phyloP scores from a whole-genome alignment of 441 rosid species.

The Aleurites moluccanus region DNA sequence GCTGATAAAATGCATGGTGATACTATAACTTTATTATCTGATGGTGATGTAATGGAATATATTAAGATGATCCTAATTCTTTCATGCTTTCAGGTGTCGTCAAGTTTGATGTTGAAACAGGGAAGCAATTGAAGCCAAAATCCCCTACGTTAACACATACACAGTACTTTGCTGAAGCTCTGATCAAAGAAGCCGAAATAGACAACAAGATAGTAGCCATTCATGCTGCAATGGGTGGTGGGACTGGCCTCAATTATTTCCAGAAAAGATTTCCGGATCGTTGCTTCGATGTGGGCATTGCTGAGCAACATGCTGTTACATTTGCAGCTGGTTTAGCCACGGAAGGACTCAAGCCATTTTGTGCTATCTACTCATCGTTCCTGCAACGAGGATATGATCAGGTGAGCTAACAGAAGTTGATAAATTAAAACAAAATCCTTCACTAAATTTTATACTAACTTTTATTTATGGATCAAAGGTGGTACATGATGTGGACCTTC shows the following conservation, averaged over 20 bases:
- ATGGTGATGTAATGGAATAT: background rate
- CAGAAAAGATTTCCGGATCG: constrained; percentile 69
- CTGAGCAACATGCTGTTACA: constrained; percentile 80
- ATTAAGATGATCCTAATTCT: constrained; percentile 22
- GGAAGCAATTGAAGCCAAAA: constrained; percentile 60
- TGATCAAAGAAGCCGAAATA: constrained; percentile 61
- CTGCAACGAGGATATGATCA: constrained; percentile 81
- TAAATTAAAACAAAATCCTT: background rate
- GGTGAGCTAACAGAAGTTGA: constrained; percentile 32
- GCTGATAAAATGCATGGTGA: constrained; percentile 78
- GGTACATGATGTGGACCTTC: constrained; percentile 80
- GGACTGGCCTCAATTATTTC: constrained; percentile 72
- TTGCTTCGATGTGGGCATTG: constrained; percentile 82
- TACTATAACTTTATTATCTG: constrained; percentile 11
- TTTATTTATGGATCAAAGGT: constrained; percentile 39
- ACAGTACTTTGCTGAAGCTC: constrained; percentile 64
- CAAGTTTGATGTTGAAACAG: constrained; percentile 59
- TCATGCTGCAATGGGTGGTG: constrained; percentile 89
- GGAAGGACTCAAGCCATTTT: constrained; percentile 78
- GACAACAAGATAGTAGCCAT: constrained; percentile 66
- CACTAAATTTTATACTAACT: constrained; percentile 1
- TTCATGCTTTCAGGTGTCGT: constrained; percentile 50
- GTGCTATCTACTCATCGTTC: constrained; percentile 73
- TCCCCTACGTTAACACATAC: constrained; percentile 58
- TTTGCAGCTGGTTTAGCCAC: constrained; percentile 81